Conservation (phyloP, 2,329 filamentous ascomycete genomes). For the Venturia carpophila region DNA sequence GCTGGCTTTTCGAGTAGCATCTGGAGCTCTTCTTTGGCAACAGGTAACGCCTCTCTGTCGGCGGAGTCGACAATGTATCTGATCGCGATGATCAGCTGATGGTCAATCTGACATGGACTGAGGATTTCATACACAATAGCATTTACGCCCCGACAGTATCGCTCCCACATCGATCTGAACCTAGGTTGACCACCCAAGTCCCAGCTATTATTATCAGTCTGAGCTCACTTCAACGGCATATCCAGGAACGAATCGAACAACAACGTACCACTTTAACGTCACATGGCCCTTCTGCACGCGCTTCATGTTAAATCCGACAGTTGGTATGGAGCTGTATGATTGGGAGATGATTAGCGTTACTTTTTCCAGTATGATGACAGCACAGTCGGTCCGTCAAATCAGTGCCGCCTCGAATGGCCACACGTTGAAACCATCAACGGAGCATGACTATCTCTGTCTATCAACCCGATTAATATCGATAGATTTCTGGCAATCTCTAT, state of each 20-base stretch:
- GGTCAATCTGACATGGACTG: conserved; percentile 16
- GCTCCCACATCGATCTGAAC: conserved; percentile 98
- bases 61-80: conserved; percentile 96
- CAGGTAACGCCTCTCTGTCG: conserved; percentile 69
- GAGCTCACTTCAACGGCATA: not conserved
- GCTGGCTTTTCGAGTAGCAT: conserved; percentile 76
- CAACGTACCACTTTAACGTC: conserved; percentile 77
- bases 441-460: too few species aligned
- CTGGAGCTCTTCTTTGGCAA: conserved; percentile 88
- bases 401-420: too few species aligned
- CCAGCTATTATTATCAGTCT: conserved; percentile 51
- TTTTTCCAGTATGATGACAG: conserved; percentile 13
- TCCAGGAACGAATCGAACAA: not conserved
- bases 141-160: conserved; percentile 95
- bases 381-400: not conserved
- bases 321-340: conserved; percentile 77
- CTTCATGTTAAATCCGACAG: conserved; percentile 99
- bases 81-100: conserved; percentile 17
- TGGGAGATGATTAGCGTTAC: conserved; percentile 9
- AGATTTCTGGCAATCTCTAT: too few species aligned
- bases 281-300: conserved; percentile 96
- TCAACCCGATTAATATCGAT: too few species aligned
- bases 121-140: conserved; percentile 66
- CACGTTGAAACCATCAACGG: too few species aligned
- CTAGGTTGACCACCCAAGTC: conserved; percentile 94